phyloP scores from a whole-genome alignment of 2,329 filamentous ascomycete species.

The Xylaria sp. region DNA sequence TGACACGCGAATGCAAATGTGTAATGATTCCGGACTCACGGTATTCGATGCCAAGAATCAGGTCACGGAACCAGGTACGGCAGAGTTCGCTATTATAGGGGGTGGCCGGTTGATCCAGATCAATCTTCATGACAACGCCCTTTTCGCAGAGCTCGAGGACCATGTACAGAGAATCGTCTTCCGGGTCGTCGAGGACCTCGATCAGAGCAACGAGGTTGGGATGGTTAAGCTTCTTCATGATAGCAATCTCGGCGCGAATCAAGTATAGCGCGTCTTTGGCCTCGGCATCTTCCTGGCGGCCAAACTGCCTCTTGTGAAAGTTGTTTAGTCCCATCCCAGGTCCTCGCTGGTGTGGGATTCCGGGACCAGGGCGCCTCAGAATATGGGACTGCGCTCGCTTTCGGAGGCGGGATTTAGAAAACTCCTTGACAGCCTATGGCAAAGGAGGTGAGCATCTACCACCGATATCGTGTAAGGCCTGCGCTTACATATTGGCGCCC shows the following conservation, averaged over 20 bases:
- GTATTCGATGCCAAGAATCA: slow-evolving; percentile 96
- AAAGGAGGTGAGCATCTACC: slow-evolving; percentile 34
- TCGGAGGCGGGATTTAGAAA: slow-evolving; percentile 90
- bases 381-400: slow-evolving; percentile 93
- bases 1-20: neutral
- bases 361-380: slow-evolving; percentile 62
- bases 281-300: slow-evolving; percentile 64
- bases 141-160: slow-evolving; percentile 99
- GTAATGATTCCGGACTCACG: slow-evolving; percentile 60
- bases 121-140: slow-evolving; percentile 96
- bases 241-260: slow-evolving; percentile 95
- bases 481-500: slow-evolving; percentile 88
- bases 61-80: slow-evolving; percentile 91
- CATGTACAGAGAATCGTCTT: slow-evolving; percentile 97
- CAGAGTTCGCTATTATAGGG: slow-evolving; percentile 87
- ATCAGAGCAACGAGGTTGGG: slow-evolving; percentile 92
- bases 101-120: slow-evolving; percentile 81
- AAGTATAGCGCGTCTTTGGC: slow-evolving; percentile 79
- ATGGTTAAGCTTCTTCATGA: slow-evolving; percentile 99
- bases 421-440: slow-evolving; percentile 90
- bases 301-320: slow-evolving; percentile 49
- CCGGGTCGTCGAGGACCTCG: slow-evolving; percentile 94
- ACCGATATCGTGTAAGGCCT: neutral
- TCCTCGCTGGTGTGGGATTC: slow-evolving; percentile 56
- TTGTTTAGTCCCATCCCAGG: slow-evolving; percentile 46